A percentile compares a stretch with the other conserved stretches of the same genome.
phyloP scores from a whole-genome alignment of 169 alveolate genomes.

The Ichthyophthirius multifiliis region DNA sequence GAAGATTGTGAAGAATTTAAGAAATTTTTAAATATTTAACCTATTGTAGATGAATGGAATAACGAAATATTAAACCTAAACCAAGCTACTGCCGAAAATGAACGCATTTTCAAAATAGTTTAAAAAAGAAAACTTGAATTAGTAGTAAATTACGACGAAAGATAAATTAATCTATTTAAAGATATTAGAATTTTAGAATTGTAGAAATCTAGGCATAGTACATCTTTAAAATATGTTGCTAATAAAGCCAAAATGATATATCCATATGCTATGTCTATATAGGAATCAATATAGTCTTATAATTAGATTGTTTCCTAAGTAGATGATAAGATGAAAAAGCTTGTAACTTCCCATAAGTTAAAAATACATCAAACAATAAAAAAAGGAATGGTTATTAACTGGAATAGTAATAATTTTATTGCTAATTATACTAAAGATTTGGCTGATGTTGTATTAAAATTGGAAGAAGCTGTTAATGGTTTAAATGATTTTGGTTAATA shows the following conservation, averaged over 20 bases:
- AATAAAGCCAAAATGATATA: conserved; percentile 83
- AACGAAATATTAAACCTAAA: conserved; percentile 74
- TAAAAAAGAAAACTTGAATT: conserved; percentile 74
- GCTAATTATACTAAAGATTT: conserved; percentile 50
- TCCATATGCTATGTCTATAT: conserved; percentile 86
- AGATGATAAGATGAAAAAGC: conserved; percentile 62
- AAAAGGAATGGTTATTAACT: conserved; percentile 52
- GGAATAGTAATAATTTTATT: conserved; percentile 66
- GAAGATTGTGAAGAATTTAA: conserved; percentile 92
- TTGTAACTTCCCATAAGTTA: conserved; percentile 60
- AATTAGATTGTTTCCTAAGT: conserved; percentile 60
- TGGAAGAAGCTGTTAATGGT: conserved; percentile 83
- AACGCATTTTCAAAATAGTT: conserved; percentile 71
- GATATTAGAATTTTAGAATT: conserved; percentile 68
- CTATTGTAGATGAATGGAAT: conserved; percentile 83
- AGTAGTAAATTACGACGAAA: conserved; percentile 84
- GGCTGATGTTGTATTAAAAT: conserved; percentile 60
- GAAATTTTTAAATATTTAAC: conserved; percentile 71
- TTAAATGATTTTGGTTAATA: conserved; percentile 52
- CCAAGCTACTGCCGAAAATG: conserved; percentile 47
- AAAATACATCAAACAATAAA: conserved; percentile 54
- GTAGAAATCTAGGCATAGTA: not conserved
- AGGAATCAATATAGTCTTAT: conserved; percentile 87
- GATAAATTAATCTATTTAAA: conserved; percentile 71
- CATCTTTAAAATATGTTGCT: conserved; percentile 28